These are phyloP conservation scores for Microcos paniculata DNA, from an alignment of 345 rosid species.

Conservation along the genomic window DNA sequence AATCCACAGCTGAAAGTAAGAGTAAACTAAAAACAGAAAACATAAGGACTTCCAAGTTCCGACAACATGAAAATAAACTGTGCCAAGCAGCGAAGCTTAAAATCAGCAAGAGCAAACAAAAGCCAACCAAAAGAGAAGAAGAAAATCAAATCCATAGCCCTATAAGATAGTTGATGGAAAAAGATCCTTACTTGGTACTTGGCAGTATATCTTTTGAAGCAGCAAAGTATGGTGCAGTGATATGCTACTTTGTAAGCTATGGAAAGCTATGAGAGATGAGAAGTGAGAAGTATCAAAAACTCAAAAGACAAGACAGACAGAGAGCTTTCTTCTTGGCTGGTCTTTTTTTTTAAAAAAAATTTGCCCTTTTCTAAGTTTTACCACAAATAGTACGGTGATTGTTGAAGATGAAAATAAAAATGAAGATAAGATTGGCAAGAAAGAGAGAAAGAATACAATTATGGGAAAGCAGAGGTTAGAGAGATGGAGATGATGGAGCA, in stretches of 20 bases:
- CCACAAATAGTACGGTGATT: not conserved
- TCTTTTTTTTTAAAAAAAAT: not conserved
- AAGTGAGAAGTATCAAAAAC: not conserved
- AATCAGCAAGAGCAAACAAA: not conserved
- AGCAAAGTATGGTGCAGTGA: not conserved
- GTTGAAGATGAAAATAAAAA: slow-evolving; percentile 4
- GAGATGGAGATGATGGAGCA: slow-evolving; percentile 3
- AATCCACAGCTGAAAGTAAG: no score
- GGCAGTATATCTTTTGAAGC: not conserved
- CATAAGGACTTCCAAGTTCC: no score
- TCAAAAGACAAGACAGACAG: not conserved
- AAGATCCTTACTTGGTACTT: not conserved
- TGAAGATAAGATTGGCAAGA: slow-evolving; percentile 10
- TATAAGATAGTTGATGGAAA: not conserved
- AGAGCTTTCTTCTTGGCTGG: not conserved
- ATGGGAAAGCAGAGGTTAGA: slow-evolving; percentile 4
- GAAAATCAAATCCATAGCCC: not conserved
- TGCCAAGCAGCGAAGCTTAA: not conserved
- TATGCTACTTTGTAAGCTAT: not conserved
- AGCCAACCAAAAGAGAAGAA: not conserved
- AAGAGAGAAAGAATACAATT: not conserved
- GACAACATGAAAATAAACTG: not conserved
- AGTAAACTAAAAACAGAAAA: not conserved
- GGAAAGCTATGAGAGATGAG: not conserved
- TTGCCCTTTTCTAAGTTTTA: not conserved